Evolutionary conservation across 164 flowering plant genomes (phyloP).

Genomic region (Kalanchoe fedtschenkoi): DNA sequence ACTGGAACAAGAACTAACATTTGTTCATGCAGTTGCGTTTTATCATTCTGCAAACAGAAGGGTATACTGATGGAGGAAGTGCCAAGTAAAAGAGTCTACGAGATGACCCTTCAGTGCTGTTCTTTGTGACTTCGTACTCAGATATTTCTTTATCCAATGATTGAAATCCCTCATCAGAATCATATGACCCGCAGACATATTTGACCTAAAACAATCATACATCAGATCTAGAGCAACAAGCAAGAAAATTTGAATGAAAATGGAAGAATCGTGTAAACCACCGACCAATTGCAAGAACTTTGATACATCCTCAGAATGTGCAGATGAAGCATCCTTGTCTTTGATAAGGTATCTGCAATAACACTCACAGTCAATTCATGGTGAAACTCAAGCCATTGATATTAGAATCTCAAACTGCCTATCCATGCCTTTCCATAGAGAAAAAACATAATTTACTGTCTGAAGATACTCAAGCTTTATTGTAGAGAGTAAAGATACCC

Average conservation of each 20-base stretch:
- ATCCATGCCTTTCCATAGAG: too few relatives aligned
- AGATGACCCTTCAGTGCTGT: slow-evolving; percentile 62
- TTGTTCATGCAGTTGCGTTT: slow-evolving; percentile 61
- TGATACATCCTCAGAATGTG: slow-evolving; percentile 32
- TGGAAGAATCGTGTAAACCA: slow-evolving; percentile 1
- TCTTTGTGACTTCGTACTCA: slow-evolving; percentile 56
- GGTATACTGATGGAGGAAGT: slow-evolving; percentile 98
- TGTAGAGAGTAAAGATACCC: slow-evolving; percentile 40
- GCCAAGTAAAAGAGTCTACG: slow-evolving; percentile 96
- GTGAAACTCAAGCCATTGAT: too few relatives aligned
- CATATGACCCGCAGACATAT: slow-evolving; percentile 87
- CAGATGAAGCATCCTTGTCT: slow-evolving; percentile 32
- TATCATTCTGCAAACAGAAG: slow-evolving; percentile 90
- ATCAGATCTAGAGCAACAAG: slow-evolving; percentile 3
- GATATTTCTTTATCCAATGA: slow-evolving; percentile 69
- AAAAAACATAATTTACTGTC: neutral
- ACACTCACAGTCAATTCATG: too few relatives aligned
- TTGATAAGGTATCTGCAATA: slow-evolving; percentile 37
- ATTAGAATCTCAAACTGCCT: too few relatives aligned
- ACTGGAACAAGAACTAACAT: slow-evolving; percentile 31
- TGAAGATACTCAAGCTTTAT: neutral
- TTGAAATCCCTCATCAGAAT: slow-evolving; percentile 63
- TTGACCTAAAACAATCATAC: slow-evolving; percentile 47
- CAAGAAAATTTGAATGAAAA: neutral
- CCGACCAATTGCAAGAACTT: slow-evolving; percentile 75